A percentile compares a stretch with the other conserved stretches of the same genome.
phyloP scores from a whole-genome alignment of 2,329 filamentous ascomycete genomes.

The Bipolaris gigantea region DNA sequence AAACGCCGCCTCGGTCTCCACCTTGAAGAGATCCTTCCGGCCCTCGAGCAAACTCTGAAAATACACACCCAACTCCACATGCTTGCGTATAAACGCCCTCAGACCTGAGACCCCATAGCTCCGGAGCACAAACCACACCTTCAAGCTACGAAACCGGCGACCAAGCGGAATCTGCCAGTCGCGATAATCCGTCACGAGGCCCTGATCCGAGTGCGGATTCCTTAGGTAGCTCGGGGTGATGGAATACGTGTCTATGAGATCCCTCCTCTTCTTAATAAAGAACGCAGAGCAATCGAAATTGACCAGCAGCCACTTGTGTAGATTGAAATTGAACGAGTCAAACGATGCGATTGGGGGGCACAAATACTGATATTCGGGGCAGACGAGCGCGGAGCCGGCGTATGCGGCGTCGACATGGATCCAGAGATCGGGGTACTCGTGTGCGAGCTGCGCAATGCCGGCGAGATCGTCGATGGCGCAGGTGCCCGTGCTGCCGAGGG shows the following conservation, averaged over 20 bases:
- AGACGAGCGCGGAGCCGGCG: constrained; percentile 80
- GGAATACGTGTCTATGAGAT: constrained; percentile 78
- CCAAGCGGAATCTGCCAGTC: constrained; percentile 98
- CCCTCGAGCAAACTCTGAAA: constrained; percentile 65
- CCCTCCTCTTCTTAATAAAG: constrained; percentile 72
- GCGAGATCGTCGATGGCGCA: constrained; percentile 84
- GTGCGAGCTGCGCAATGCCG: constrained; percentile 63
- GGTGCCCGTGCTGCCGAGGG: constrained; percentile 82
- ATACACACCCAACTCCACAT: constrained; percentile 68
- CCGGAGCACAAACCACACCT: constrained; percentile 93
- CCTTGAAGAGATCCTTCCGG: constrained; percentile 70
- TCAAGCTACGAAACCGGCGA: constrained; percentile 81
- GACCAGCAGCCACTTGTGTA: constrained; percentile 96
- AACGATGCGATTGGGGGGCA: constrained; percentile 65
- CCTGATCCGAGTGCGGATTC: constrained; percentile 78
- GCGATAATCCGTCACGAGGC: constrained; percentile 89
- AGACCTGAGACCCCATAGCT: constrained; percentile 79
- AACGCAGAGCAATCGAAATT: constrained; percentile 85
- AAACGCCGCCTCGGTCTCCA: constrained; percentile 75
- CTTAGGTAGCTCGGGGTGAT: constrained; percentile 80
- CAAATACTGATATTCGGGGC: constrained; percentile 76
- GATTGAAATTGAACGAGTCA: constrained; percentile 91
- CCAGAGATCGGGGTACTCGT: constrained; percentile 69
- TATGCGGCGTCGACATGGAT: constrained; percentile 94
- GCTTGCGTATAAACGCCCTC: constrained; percentile 70